Conservation (phyloP, 192 early-diverging fungal genomes). For the Coemansia sp. region DNA sequence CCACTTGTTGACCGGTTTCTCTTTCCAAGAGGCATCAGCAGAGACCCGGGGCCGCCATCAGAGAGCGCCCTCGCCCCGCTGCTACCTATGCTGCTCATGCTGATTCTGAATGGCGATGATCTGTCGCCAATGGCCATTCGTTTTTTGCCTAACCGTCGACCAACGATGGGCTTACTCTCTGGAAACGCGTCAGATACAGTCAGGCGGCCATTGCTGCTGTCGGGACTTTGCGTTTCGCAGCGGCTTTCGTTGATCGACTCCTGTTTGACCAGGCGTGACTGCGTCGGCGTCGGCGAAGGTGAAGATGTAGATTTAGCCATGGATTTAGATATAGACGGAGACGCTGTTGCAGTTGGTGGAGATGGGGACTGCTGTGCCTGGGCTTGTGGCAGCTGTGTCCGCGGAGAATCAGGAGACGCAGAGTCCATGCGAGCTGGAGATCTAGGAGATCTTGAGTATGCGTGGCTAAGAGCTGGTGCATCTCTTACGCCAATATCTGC, state of each 20-base stretch:
- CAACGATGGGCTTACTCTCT: conserved; percentile 33
- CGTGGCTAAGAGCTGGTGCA: neutral
- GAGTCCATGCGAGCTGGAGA: neutral
- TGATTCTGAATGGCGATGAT: conserved; percentile 21
- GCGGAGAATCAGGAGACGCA: neutral
- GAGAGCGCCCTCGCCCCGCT: neutral
- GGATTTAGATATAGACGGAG: neutral
- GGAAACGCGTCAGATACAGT: conserved; percentile 45
- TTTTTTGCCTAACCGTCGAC: conserved; percentile 10
- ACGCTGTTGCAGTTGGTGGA: neutral
- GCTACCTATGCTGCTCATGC: neutral
- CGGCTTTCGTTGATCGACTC: neutral
- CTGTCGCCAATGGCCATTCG: conserved; percentile 8
- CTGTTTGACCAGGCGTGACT: neutral
- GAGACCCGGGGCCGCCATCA: neutral
- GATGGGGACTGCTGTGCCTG: neutral
- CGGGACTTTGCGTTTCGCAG: neutral
- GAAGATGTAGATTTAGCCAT: neutral
- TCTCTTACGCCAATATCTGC: neutral
- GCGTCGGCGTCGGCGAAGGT: neutral
- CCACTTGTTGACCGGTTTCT: neutral
- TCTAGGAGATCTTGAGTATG: neutral
- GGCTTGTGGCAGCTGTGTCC: neutral
- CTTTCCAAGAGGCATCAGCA: conserved; percentile 5
- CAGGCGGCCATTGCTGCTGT: conserved; percentile 4